phyloP scores from a whole-genome alignment of 2,329 filamentous ascomycete species.

The Xylariaceae sp. region DNA sequence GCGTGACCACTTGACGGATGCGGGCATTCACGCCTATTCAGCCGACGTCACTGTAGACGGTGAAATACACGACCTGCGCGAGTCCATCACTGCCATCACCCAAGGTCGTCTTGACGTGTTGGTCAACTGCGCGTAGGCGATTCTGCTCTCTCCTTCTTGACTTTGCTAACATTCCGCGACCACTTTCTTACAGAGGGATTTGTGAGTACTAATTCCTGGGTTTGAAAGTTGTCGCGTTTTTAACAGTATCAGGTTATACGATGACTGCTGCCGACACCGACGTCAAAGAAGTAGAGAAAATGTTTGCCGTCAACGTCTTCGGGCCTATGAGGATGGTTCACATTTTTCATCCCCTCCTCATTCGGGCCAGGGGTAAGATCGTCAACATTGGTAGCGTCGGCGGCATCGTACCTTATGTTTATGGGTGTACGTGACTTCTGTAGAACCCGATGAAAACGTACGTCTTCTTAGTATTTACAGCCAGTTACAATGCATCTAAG shows the following conservation, averaged over 20 bases:
- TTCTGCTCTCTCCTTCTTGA: not conserved
- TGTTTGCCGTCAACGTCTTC: slow-evolving; percentile 39
- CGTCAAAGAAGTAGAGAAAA: slow-evolving; percentile 21
- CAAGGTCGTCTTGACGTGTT: slow-evolving; percentile 20
- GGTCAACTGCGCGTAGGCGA: slow-evolving; percentile 26
- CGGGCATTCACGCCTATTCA: slow-evolving; percentile 19
- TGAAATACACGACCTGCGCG: not conserved
- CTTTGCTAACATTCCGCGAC: not conserved
- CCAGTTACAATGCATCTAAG: slow-evolving; percentile 36
- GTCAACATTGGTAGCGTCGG: slow-evolving; percentile 39
- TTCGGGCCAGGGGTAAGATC: slow-evolving; percentile 27
- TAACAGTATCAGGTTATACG: slow-evolving; percentile 29
- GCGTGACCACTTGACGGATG: slow-evolving; percentile 18
- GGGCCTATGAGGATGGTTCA: slow-evolving; percentile 38
- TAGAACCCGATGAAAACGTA: no score
- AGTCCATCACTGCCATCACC: not conserved
- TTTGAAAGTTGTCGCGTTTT: not conserved
- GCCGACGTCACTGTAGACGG: slow-evolving; percentile 27
- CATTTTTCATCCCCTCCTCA: slow-evolving; percentile 33
- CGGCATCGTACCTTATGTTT: slow-evolving; percentile 33
- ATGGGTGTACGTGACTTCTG: slow-evolving; percentile 24
- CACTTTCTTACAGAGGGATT: not conserved
- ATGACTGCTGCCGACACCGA: slow-evolving; percentile 37
- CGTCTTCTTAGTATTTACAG: no score
- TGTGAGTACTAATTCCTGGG: not conserved